Evolutionary conservation across 257 asterid genomes (phyloP), one percentile per base, ranked within the genome.

Genomic region (Mentha longifolia): DNA sequence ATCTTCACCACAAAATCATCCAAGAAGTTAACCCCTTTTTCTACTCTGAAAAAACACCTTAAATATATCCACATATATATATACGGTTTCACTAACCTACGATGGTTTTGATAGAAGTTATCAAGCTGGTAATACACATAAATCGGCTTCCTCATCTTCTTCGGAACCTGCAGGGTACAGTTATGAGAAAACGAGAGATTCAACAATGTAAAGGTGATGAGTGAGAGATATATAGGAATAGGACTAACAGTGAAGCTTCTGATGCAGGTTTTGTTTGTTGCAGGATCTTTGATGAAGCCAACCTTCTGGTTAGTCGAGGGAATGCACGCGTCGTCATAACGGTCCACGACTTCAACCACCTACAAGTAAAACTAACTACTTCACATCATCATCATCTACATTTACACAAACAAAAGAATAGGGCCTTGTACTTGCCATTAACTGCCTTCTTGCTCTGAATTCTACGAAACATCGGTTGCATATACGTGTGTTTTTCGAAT

Each of bases 321-420:
- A 65, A 84, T 17, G 31, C 97, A 91, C 9, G 30, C 82, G 16
- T 89, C 87, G 35, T 91, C 97, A 1, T 91, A 91, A 5, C 91
- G 91, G 14, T 85, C 85, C 22, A 87, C 83, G 33, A 91, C 78
- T 80, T 91, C 97, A 52, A 89, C 96, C 61, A 83, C 87, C 87
- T 83, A 68, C 31, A 58, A 42, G 47, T 35, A 35, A 35, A 28
- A 28, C 2, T 28, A 2, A 28, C 31, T 28, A 28, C 31, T 28
- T 28, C 31, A 28, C 31, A 28, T 28, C 31, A 28, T 3, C 31
- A 28, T 28, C 31, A 28, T 28, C 31, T 39, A 39, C 43, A 56
- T 28, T 56, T 13, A 12, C 62, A 28, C 62, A 56, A 25, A 56
- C 39, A 22, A 55, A 6, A 13, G 3, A 56, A n/a, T 11, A 11